Evolutionary conservation across 2,329 filamentous ascomycete genomes (phyloP).

Genomic region (Botryotinia globosa): DNA sequence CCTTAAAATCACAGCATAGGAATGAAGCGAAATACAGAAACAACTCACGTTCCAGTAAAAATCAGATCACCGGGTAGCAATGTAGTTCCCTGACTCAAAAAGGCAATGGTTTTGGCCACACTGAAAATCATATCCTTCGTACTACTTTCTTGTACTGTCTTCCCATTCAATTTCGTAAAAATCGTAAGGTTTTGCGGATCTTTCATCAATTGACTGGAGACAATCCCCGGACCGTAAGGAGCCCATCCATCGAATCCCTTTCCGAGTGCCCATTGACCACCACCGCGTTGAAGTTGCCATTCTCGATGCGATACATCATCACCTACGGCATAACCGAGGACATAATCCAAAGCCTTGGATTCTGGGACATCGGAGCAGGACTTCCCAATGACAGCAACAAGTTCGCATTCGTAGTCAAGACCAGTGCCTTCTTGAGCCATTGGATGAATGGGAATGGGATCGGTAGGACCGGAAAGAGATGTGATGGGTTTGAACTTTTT

Average conservation of each 20-base stretch:
- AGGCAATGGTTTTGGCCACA: constrained; percentile 56
- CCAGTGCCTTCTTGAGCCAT: constrained; percentile 65
- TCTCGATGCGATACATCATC: constrained; percentile 81
- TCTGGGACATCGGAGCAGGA: constrained; percentile 63
- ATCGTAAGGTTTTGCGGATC: constrained; percentile 58
- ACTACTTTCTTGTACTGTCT: constrained; percentile 53
- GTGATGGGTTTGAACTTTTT: constrained; percentile 62
- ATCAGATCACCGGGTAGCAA: constrained; percentile 63
- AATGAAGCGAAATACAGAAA: background rate
- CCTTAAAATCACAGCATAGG: background rate
- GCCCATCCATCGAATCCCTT: constrained; percentile 77
- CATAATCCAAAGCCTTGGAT: constrained; percentile 63
- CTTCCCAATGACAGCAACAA: constrained; percentile 71
- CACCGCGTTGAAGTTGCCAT: constrained; percentile 68
- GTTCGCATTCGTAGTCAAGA: constrained; percentile 77
- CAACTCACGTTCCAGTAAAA: constrained; percentile 57
- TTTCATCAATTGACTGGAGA: constrained; percentile 52
- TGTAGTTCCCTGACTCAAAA: constrained; percentile 60
- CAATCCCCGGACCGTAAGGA: constrained; percentile 70
- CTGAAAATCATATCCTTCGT: constrained; percentile 64
- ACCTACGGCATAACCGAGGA: constrained; percentile 71
- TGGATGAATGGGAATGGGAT: constrained; percentile 62
- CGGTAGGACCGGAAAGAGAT: constrained; percentile 60
- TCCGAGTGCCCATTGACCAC: constrained; percentile 67
- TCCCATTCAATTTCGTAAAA: constrained; percentile 57